Percentiles rank a stretch among this genome's conserved stretches.
Evolutionary conservation across 352 stramenopile species (phyloP).

Genomic region (Phytophthora chlamydospora): DNA sequence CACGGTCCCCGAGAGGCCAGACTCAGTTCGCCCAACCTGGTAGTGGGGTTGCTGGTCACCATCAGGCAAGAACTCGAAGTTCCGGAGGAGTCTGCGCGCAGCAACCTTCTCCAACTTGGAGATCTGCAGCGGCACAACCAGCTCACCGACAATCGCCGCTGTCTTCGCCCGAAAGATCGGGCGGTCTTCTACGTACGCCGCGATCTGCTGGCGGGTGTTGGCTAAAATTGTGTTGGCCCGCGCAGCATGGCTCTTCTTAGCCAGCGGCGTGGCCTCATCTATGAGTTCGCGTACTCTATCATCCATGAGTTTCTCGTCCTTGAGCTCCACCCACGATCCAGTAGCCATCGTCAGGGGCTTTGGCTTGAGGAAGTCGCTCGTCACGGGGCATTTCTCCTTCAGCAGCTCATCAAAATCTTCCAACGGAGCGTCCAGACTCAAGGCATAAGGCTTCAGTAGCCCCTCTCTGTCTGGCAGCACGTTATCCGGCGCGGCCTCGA

Average conservation of each 20-base stretch:
- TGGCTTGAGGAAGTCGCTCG: slow-evolving; percentile 16
- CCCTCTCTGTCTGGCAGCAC: slow-evolving; percentile 39
- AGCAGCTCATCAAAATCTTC: slow-evolving; percentile 45
- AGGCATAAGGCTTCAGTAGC: slow-evolving; percentile 41
- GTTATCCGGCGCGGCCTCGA: slow-evolving; percentile 44
- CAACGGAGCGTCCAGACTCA: slow-evolving; percentile 44
- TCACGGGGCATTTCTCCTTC: slow-evolving; percentile 38
- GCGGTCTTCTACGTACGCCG: slow-evolving; percentile 41
- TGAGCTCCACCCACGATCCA: slow-evolving; percentile 30
- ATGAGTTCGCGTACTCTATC: slow-evolving; percentile 43
- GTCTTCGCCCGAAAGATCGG: slow-evolving; percentile 35
- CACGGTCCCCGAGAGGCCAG: slow-evolving; percentile 35
- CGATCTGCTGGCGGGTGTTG: slow-evolving; percentile 49
- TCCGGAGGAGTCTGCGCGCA: slow-evolving; percentile 46
- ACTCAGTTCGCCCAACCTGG: slow-evolving; percentile 52
- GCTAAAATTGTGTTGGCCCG: slow-evolving; percentile 44
- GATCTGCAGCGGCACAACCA: slow-evolving; percentile 30
- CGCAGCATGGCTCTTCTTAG: slow-evolving; percentile 39
- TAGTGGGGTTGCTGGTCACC: slow-evolving; percentile 41
- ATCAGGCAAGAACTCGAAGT: slow-evolving; percentile 28
- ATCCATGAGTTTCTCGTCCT: slow-evolving; percentile 32
- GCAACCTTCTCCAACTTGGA: slow-evolving; percentile 57
- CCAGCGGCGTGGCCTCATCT: slow-evolving; percentile 43
- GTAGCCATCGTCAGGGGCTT: slow-evolving; percentile 33
- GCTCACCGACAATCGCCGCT: slow-evolving; percentile 18